A percentile compares a stretch with the other conserved stretches of the same genome.
Conservation (phyloP, 202 grass and related monocot genomes). For the Hordeum pubiflorum region DNA sequence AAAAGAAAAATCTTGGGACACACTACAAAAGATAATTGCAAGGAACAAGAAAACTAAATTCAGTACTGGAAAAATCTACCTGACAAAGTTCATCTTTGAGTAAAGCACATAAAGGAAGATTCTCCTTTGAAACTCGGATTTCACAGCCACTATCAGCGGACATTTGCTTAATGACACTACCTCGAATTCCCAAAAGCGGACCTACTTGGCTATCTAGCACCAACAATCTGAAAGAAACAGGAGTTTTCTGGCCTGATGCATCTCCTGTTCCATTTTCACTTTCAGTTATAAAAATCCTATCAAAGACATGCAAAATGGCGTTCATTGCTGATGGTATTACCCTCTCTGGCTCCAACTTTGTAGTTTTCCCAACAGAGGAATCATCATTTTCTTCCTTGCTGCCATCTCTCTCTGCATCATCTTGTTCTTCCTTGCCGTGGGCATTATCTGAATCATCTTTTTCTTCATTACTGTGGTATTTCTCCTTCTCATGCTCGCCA, state of each 20-base stretch:
- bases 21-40: slow-evolving; percentile 5
- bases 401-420: slow-evolving; percentile 23
- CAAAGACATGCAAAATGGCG: slow-evolving; percentile 67
- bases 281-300: slow-evolving; percentile 64
- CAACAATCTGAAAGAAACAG: slow-evolving; percentile 69
- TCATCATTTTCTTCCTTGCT: slow-evolving; percentile 34
- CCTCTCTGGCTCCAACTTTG: slow-evolving; percentile 35
- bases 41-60: slow-evolving; percentile 1
- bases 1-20: slow-evolving; percentile 11
- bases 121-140: slow-evolving; percentile 73
- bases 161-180: slow-evolving; percentile 75
- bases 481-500: slow-evolving; percentile 28
- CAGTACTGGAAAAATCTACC: slow-evolving; percentile 41
- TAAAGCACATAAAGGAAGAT: slow-evolving; percentile 66
- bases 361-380: slow-evolving; percentile 15
- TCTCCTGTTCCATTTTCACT: slow-evolving; percentile 36
- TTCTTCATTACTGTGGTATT: slow-evolving; percentile 24
- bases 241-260: slow-evolving; percentile 24
- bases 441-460: slow-evolving; percentile 4
- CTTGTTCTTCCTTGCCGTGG: slow-evolving; percentile 6
- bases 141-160: slow-evolving; percentile 63
- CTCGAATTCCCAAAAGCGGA: slow-evolving; percentile 72
- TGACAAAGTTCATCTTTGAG: slow-evolving; percentile 72
- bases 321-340: slow-evolving; percentile 34
- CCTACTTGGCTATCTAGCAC: slow-evolving; percentile 82